Base-by-base conservation (phyloP, 2,329 filamentous ascomycete species). In the Clonostachys rosea region DNA sequence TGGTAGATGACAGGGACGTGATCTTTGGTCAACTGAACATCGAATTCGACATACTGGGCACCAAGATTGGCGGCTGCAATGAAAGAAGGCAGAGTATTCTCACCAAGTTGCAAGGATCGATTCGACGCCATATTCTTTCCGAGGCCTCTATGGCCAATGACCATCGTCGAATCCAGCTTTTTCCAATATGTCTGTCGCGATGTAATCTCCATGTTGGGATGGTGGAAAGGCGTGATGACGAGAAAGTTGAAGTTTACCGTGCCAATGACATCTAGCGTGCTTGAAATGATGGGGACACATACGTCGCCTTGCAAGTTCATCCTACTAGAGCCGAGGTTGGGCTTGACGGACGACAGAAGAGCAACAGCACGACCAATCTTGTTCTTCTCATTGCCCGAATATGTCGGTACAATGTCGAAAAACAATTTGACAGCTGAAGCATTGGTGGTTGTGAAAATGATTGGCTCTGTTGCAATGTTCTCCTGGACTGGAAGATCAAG, bases 1-100 rank as follows among this genome's bases (percentile, higher is more conserved):
- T 99, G 94, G 62, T 99, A 99, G 59, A 99, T 96, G 54, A 99
- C 92, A 0, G 94, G 94, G 2, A 99, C 91, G 58, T 95, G 91
- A 62, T 99, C 94, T 61, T 99, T 99, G n/a, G 94, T 99, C 37
- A 99, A 74, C 63, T 99, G 94, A 1, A 99, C 94, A 62, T 99
- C 94, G 59, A 87, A 85, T 56, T 86, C 82, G 42, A 87, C 82
- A 56, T 86, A 86, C 47, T 85, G 79, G 4, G 83, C 94, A 9
- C 94, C 94, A 45, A 99, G 69, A 55, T 96, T 97, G 40, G 92
- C 91, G 3, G 94, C 94, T 4, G 92, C 90, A 59, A 97, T 96
- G 68, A 99, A 99, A 0, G 94, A 97, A 47, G 86, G 87, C 24
- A 99, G 77, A 0, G 94, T 99, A 64, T 99, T 99, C 67, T 99